These are phyloP conservation scores for Penicillium cosmopolitanum DNA, from an alignment of 495 filamentous ascomycete genomes.

Conservation along the genomic window DNA sequence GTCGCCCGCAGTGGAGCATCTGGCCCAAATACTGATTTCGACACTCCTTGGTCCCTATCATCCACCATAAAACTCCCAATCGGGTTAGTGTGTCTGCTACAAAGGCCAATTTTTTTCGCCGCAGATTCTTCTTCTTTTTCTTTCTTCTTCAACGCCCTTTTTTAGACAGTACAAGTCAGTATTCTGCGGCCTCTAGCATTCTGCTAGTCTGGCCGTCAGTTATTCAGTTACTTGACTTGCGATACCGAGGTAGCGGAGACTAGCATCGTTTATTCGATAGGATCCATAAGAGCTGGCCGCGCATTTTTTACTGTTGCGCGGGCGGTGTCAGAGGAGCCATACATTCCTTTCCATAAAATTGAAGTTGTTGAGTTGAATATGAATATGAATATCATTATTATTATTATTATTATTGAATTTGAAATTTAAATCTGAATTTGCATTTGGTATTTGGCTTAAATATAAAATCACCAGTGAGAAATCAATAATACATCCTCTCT, in stretches of 20 bases:
- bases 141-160: constrained; percentile 69
- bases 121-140: constrained; percentile 32
- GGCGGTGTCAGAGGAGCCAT: constrained; percentile 88
- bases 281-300: constrained; percentile 91
- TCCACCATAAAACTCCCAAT: no score
- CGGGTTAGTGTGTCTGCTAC: constrained; percentile 34
- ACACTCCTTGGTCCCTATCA: no score
- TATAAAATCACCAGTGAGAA: constrained; percentile 11
- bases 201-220: constrained; percentile 59
- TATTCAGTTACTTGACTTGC: constrained; percentile 70
- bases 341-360: constrained; percentile 50
- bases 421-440: background rate
- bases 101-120: constrained; percentile 23
- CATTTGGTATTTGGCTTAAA: constrained; percentile 21
- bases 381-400: background rate
- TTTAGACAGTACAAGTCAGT: constrained; percentile 87
- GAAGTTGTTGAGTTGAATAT: constrained; percentile 13
- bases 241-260: constrained; percentile 84
- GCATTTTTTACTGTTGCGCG: constrained; percentile 72
- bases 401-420: background rate
- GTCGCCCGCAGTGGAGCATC: constrained; percentile 20
- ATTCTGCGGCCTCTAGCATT: constrained; percentile 66
- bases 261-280: constrained; percentile 46
- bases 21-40: no score
- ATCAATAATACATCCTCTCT: constrained; percentile 5